Percentiles rank a stretch among this genome's conserved stretches.
Conservation (phyloP, 306 rosid species). For the Fragaria iinumae region DNA sequence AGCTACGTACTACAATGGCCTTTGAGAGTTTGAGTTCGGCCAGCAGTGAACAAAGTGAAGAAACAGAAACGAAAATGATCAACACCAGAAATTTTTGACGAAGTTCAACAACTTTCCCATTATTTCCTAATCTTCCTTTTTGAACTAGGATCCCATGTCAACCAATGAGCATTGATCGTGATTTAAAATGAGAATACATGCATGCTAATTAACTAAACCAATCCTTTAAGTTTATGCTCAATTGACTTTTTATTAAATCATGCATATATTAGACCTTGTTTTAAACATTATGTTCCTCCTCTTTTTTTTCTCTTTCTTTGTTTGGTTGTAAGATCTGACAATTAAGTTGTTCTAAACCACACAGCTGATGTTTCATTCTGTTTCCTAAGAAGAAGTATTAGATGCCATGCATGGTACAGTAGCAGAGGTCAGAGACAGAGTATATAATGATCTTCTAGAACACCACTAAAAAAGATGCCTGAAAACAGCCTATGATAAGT, state of each 20-base stretch:
- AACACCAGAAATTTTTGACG: not conserved
- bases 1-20: not conserved
- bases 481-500: not conserved
- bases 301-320: not conserved
- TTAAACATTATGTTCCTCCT: not conserved
- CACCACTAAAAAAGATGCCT: conserved; percentile 46
- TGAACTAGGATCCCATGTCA: not conserved
- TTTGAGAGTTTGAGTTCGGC: not conserved
- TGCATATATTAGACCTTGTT: not conserved
- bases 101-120: not conserved
- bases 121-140: not conserved
- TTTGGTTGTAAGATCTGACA: conserved; percentile 35
- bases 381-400: conserved; percentile 36
- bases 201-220: not conserved
- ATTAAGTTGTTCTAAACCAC: conserved; percentile 39
- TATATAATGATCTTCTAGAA: conserved; percentile 24
- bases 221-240: not conserved
- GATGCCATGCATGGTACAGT: conserved; percentile 40
- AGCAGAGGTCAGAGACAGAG: conserved; percentile 23
- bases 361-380: conserved; percentile 15
- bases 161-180: not conserved
- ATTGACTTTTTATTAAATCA: not conserved
- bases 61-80: not conserved
- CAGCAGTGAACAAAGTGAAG: not conserved
- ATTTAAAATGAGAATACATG: not conserved